Evolutionary conservation across 2,329 filamentous ascomycete species (phyloP).

Genomic region (Penicillium sp.): DNA sequence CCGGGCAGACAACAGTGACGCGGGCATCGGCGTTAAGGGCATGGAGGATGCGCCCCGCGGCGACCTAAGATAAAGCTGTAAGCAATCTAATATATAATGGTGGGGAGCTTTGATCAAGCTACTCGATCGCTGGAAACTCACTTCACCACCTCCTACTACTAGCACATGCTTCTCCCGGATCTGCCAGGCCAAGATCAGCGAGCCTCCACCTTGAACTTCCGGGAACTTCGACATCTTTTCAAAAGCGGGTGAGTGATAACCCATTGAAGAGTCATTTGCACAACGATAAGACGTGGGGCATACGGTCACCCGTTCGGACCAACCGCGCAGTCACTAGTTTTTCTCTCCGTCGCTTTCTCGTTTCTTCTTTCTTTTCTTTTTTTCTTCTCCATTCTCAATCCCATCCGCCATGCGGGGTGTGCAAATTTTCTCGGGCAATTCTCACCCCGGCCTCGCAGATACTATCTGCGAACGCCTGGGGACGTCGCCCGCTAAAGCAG

Average conservation of each 20-base stretch:
- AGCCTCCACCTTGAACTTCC: conserved; percentile 83
- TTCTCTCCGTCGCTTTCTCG: conserved; percentile 17
- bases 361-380: conserved; percentile 12
- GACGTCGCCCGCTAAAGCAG: conserved; percentile 59
- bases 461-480: conserved; percentile 67
- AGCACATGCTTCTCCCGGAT: conserved; percentile 83
- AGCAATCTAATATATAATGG: neutral
- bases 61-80: conserved; percentile 65
- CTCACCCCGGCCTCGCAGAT: conserved; percentile 64
- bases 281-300: conserved; percentile 11
- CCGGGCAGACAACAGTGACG: conserved; percentile 82
- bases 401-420: conserved; percentile 59
- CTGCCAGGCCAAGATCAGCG: conserved; percentile 94
- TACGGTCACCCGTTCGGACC: conserved; percentile 18
- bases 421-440: conserved; percentile 67
- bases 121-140: conserved; percentile 46
- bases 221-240: conserved; percentile 64
- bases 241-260: neutral
- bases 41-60: conserved; percentile 89
- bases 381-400: conserved; percentile 17
- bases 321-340: conserved; percentile 11
- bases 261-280: neutral
- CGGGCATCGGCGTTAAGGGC: conserved; percentile 92
- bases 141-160: conserved; percentile 94
- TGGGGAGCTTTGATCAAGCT: neutral